Evolutionary conservation across 805 yeast genomes (phyloP), one percentile per base, ranked within the genome.

Genomic region (Candida awuae): DNA sequence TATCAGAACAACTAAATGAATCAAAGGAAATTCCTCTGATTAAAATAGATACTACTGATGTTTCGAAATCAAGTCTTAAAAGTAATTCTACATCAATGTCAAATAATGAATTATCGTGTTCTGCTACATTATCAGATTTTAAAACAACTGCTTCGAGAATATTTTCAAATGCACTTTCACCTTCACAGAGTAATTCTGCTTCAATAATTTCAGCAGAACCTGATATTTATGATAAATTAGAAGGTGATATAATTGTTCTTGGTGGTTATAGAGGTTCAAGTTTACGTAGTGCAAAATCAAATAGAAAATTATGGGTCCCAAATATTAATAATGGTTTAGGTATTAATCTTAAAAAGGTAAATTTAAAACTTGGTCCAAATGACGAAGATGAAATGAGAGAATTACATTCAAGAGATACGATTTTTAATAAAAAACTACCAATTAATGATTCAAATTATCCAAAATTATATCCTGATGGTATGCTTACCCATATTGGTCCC

Each of bases 251-350:
- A 2, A 73, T 88, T 2, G 66, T 88, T 2, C 43, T 88, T 58
- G 96, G 96, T 5, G 97, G 97, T 0, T 88, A 83, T 58, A 67
- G 97, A 50, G 97, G 97, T 2, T 75, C 86, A 32, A 73, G 81
- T 5, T 61, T 88, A 37, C 58, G 90, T 32, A 92, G 84, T 51
- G 53, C 73, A 1, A 62, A 63, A 10, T 80, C 94, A 0, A 59
- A 67, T 12, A 73, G 78, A 43, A 65, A 90, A 37, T 72, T 83
- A 1, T 88, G 97, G 97, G 74, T 87, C 29, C 96, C 97, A 1
- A 57, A 70, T 18, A 54, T 82, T 6, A 81, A 83, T 50, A 95
- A 90, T 0, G 95, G 95, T 1, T 68, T 25, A 12, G 28, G 28
- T 10, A 25, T 88, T 37, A 79, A 84, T 48, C 63, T 86, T 21